Conservation (phyloP, 2,329 filamentous ascomycete species). For the Leptographium galeiforme region DNA sequence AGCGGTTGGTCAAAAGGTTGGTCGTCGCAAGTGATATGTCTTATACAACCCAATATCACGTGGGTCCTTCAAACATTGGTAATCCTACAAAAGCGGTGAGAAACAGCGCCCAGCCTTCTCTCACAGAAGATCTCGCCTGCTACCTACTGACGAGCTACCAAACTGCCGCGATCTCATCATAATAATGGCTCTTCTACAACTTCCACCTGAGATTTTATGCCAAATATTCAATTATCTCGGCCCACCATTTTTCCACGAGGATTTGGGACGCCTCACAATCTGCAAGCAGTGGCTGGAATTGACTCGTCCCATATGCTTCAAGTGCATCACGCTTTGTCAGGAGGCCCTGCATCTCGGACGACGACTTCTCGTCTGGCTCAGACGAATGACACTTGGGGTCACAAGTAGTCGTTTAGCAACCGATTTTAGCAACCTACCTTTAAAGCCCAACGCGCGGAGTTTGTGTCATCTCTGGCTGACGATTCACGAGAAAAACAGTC, state of each 20-base stretch:
- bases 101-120: background rate
- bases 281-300: background rate
- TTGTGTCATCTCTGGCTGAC: too few relatives aligned
- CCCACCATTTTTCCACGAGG: background rate
- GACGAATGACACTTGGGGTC: background rate
- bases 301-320: background rate
- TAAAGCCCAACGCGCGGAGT: too few relatives aligned
- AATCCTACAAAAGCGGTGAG: background rate
- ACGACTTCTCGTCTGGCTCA: background rate
- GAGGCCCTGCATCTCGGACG: background rate
- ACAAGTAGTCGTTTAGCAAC: too few relatives aligned
- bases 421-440: too few relatives aligned
- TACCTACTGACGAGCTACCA: background rate
- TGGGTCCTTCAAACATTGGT: background rate
- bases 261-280: background rate
- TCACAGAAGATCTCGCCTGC: background rate
- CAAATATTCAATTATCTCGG: background rate
- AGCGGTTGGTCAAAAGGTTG: too few relatives aligned
- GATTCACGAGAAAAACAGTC: too few relatives aligned
- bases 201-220: background rate
- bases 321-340: background rate
- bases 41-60: background rate
- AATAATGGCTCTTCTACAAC: background rate
- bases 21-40: too few relatives aligned
- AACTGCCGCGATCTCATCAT: background rate